These are phyloP conservation scores for Ceratocystis eucalypticola DNA, from an alignment of 2,329 filamentous ascomycete genomes.

Conservation along the genomic window DNA sequence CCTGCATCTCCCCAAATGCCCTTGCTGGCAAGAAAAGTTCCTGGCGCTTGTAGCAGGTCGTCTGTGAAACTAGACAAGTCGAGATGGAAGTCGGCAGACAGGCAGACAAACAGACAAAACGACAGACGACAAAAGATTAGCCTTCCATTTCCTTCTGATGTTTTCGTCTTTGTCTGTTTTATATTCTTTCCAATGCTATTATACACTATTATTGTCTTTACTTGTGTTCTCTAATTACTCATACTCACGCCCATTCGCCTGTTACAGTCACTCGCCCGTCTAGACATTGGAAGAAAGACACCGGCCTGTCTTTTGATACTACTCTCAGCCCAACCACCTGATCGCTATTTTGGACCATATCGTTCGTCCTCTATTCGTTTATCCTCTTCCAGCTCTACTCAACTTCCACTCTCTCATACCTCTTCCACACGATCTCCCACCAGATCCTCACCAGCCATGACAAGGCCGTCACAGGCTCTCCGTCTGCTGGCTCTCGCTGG, in stretches of 20 bases:
- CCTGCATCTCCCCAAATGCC: background rate
- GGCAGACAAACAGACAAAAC: background rate
- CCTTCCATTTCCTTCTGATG: background rate
- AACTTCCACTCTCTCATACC: background rate
- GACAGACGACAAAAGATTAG: background rate
- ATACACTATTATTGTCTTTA: background rate
- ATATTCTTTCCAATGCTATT: background rate
- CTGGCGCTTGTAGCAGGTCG: background rate
- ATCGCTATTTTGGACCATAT: background rate
- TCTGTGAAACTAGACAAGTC: background rate
- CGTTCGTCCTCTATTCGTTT: background rate
- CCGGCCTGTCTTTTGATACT: background rate
- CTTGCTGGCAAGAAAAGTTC: background rate
- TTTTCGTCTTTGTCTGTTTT: background rate
- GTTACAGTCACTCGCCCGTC: background rate
- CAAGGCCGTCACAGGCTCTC: slow-evolving; percentile 24
- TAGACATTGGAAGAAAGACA: background rate
- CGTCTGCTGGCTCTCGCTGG: slow-evolving; percentile 29
- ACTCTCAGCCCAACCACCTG: background rate
- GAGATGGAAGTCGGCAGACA: background rate
- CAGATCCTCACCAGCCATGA: slow-evolving; percentile 22
- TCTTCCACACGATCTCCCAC: slow-evolving; percentile 21
- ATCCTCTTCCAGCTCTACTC: background rate
- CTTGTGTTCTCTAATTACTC: background rate
- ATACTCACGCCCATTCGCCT: background rate